Conservation (phyloP, 1,139 yeast genomes). For the Insectozyma bohioensis region DNA sequence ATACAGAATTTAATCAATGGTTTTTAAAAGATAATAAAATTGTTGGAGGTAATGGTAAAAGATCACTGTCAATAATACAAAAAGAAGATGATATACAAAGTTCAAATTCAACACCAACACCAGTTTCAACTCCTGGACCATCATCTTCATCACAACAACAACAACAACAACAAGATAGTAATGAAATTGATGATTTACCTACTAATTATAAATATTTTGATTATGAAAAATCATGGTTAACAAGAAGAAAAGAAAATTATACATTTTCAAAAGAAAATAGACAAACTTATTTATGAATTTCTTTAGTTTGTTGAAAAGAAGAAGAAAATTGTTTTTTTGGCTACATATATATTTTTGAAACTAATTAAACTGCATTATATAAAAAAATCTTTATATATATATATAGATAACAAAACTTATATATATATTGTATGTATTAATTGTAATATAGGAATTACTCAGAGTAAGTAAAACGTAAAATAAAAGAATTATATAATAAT, state of each 20-base stretch:
- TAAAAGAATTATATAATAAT: too few relatives aligned
- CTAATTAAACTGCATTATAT: too few relatives aligned
- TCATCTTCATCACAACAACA: conserved; percentile 17
- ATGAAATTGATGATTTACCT: conserved; percentile 35
- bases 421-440: too few relatives aligned
- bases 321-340: neutral
- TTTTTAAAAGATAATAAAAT: conserved; percentile 51
- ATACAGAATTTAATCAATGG: conserved; percentile 80
- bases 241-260: conserved; percentile 73
- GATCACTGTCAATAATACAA: conserved; percentile 40
- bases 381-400: too few relatives aligned
- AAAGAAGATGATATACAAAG: conserved; percentile 35
- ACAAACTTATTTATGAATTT: conserved; percentile 9
- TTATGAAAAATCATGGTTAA: conserved; percentile 86
- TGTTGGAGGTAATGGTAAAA: conserved; percentile 34
- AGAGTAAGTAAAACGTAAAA: too few relatives aligned
- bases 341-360: too few relatives aligned
- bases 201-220: conserved; percentile 83
- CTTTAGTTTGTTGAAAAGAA: conserved; percentile 3
- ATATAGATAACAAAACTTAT: too few relatives aligned
- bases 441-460: too few relatives aligned
- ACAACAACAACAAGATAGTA: conserved; percentile 3
- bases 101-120: conserved; percentile 5
- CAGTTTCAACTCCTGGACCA: too few relatives aligned
- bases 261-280: conserved; percentile 28